A percentile compares a stretch with the other conserved stretches of the same genome.
Conservation (phyloP, 257 asterid genomes). For the Pogostemon cablin region DNA sequence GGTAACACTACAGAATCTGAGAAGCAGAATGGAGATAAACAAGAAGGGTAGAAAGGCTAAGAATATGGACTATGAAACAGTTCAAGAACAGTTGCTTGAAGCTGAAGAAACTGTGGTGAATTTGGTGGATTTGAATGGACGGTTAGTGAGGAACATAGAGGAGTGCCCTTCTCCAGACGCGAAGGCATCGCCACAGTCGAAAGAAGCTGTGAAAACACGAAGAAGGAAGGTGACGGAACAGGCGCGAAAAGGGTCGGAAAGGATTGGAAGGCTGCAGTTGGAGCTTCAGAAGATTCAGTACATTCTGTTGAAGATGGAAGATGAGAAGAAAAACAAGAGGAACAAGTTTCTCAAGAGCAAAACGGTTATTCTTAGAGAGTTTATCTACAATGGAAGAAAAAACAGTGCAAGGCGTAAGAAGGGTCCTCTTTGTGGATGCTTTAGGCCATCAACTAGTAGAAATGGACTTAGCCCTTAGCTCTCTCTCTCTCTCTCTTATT, state of each 20-base stretch:
- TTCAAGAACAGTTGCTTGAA: constrained; percentile 77
- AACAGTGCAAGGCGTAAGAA: constrained; percentile 62
- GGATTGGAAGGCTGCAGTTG: constrained; percentile 75
- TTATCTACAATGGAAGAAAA: constrained; percentile 61
- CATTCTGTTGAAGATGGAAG: constrained; percentile 64
- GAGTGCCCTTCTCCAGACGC: constrained; percentile 53
- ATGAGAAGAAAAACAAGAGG: constrained; percentile 66
- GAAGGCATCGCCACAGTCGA: constrained; percentile 49
- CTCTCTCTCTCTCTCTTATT: not conserved
- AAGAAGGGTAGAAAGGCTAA: constrained; percentile 49
- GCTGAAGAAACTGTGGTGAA: constrained; percentile 72
- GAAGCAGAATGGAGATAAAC: constrained; percentile 54
- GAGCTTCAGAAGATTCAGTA: constrained; percentile 86
- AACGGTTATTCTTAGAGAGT: constrained; percentile 68
- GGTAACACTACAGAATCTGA: constrained; percentile 53
- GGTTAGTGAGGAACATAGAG: constrained; percentile 55
- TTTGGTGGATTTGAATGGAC: constrained; percentile 63
- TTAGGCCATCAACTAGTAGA: constrained; percentile 56
- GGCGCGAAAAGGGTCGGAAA: constrained; percentile 80
- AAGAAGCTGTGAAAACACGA: constrained; percentile 51
- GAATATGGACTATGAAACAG: constrained; percentile 68
- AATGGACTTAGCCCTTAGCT: constrained; percentile 41
- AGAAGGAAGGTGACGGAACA: constrained; percentile 64
- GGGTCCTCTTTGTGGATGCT: constrained; percentile 68
- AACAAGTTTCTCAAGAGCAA: constrained; percentile 56